phyloP scores from a whole-genome alignment of 805 yeast genomes.

The Saturnispora sanitii region DNA sequence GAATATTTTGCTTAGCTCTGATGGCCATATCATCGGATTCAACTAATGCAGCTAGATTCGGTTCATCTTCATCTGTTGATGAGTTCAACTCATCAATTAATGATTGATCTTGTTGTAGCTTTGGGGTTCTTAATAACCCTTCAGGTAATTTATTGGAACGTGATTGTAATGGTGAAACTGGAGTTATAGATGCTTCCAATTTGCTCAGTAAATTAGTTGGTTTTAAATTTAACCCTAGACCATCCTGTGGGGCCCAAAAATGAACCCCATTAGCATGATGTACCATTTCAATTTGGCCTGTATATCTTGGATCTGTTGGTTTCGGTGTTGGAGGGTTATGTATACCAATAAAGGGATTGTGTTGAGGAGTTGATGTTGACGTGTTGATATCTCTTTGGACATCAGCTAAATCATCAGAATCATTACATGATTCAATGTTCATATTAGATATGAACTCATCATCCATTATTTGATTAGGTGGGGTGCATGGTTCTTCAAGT shows the following conservation, averaged over 20 bases:
- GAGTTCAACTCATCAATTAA: constrained; percentile 3
- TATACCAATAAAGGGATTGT: constrained; percentile 22
- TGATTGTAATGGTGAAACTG: constrained; percentile 1
- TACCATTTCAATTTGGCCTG: constrained; percentile 31
- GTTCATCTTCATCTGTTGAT: constrained; percentile 2
- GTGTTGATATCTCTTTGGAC: constrained; percentile 11
- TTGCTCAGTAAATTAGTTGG: constrained; percentile 24
- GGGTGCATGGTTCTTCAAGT: constrained; percentile 26
- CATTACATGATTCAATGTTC: constrained; percentile 15
- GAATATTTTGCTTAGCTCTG: background rate
- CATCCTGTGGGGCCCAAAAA: constrained; percentile 23
- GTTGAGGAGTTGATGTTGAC: constrained; percentile 13
- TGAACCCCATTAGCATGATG: constrained; percentile 35
- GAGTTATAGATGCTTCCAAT: too few relatives aligned
- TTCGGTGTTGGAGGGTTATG: background rate
- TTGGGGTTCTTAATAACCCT: constrained; percentile 8
- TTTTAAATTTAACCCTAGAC: constrained; percentile 26
- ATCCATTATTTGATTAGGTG: constrained; percentile 28
- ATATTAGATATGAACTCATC: constrained; percentile 26
- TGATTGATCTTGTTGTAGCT: constrained; percentile 5
- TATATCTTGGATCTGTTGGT: constrained; percentile 18
- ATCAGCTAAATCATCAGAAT: constrained; percentile 16
- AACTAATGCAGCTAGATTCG: background rate
- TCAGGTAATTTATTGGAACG: constrained; percentile 1
- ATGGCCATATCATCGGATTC: background rate